Percentiles rank a stretch among this genome's conserved stretches.
These are phyloP conservation scores for Aspergillus sp. DNA, from an alignment of 2,329 filamentous ascomycete species.

Conservation along the genomic window DNA sequence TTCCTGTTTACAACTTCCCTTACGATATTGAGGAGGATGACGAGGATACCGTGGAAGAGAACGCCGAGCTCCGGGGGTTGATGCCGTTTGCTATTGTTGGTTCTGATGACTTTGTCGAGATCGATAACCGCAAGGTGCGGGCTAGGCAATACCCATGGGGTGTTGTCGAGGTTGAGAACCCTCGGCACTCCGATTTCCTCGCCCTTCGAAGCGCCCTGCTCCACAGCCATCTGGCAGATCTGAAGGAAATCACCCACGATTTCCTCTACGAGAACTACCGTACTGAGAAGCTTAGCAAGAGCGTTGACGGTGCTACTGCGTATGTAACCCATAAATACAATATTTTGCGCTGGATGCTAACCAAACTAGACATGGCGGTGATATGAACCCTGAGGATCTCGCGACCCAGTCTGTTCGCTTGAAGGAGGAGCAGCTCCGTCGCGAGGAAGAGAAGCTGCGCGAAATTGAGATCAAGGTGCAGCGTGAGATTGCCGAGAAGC, in stretches of 20 bases:
- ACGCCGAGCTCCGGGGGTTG: conserved; percentile 91
- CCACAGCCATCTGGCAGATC: conserved; percentile 95
- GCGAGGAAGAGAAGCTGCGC: conserved; percentile 99
- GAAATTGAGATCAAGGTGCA: conserved; percentile 99
- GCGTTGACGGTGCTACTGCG: conserved; percentile 87
- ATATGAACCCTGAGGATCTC: conserved; percentile 97
- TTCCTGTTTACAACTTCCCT: conserved; percentile 99
- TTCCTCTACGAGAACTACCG: conserved; percentile 99
- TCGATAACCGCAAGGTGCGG: conserved; percentile 87
- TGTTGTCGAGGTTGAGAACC: conserved; percentile 98
- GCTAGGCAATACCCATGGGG: conserved; percentile 99
- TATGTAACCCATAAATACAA: conserved; percentile 59
- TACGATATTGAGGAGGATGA: conserved; percentile 99
- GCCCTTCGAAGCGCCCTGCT: conserved; percentile 95
- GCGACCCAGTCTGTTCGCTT: conserved; percentile 96
- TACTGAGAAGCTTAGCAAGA: conserved; percentile 99
- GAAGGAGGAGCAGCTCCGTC: conserved; percentile 98
- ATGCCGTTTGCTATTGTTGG: conserved; percentile 99
- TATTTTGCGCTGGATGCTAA: conserved; percentile 21
- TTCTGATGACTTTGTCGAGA: conserved; percentile 92
- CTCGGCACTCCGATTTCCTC: conserved; percentile 97
- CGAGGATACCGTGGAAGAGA: conserved; percentile 98
- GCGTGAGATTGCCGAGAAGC: conserved; percentile 99
- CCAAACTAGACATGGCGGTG: conserved; percentile 54
- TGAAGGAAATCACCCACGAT: conserved; percentile 99